phyloP scores from a whole-genome alignment of 495 filamentous ascomycete species.

The Halenospora varia region DNA sequence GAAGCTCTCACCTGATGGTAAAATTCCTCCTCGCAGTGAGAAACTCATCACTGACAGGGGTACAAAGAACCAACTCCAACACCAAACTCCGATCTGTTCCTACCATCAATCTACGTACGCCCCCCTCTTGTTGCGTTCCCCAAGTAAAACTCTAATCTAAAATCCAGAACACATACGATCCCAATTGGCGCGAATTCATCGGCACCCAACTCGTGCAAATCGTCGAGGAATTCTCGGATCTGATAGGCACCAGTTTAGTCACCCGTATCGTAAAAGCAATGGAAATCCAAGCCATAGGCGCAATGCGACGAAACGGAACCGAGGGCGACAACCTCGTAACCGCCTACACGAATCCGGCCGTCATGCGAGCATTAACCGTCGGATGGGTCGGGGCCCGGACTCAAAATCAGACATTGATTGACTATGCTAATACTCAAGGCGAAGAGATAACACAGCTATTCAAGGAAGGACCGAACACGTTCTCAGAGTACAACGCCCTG shows the following conservation, averaged over 20 bases:
- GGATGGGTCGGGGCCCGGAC: slow-evolving; percentile 27
- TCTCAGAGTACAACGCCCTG: slow-evolving; percentile 28
- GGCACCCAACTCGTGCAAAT: slow-evolving; percentile 29
- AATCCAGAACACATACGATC: slow-evolving; percentile 26
- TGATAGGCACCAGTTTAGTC: slow-evolving; percentile 22
- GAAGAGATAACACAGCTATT: slow-evolving; percentile 23
- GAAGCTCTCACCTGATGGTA: slow-evolving; percentile 29
- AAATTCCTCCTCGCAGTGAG: not conserved
- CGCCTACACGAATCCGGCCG: slow-evolving; percentile 26
- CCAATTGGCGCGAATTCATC: slow-evolving; percentile 32
- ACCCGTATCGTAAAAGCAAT: slow-evolving; percentile 25
- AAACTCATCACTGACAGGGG: not conserved
- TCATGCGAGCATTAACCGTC: slow-evolving; percentile 29
- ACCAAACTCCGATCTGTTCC: slow-evolving; percentile 26
- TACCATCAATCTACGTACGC: slow-evolving; percentile 27
- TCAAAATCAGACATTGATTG: slow-evolving; percentile 26
- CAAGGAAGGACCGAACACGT: slow-evolving; percentile 24
- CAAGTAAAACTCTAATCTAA: not conserved
- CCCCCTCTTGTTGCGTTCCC: not conserved
- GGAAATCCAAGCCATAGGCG: slow-evolving; percentile 28
- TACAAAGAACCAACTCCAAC: slow-evolving; percentile 24
- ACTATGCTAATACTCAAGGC: slow-evolving; percentile 28
- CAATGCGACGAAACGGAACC: slow-evolving; percentile 29
- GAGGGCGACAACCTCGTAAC: slow-evolving; percentile 29
- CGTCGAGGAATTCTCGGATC: slow-evolving; percentile 29